phyloP scores from a whole-genome alignment of 257 asterid genomes.

The Perilla frutescens region DNA sequence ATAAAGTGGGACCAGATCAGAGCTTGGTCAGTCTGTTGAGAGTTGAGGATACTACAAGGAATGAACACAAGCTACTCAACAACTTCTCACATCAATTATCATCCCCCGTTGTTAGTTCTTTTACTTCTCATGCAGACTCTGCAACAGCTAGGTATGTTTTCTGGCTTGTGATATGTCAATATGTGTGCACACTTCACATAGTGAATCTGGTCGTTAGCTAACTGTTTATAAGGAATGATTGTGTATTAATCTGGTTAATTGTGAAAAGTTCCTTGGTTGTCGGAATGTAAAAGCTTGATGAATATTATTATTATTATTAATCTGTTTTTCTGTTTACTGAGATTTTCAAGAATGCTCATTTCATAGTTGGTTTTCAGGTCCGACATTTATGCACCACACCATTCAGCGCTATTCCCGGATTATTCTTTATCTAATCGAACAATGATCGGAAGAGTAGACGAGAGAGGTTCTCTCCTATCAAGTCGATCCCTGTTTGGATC shows the following conservation, averaged over 20 bases:
- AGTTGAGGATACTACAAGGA: conserved; percentile 45
- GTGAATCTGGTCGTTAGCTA: background rate
- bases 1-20: conserved; percentile 43
- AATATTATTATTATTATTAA: background rate
- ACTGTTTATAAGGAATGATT: conserved; percentile 3
- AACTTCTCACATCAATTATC: conserved; percentile 51
- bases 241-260: background rate
- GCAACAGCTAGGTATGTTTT: conserved; percentile 49
- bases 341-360: conserved; percentile 19
- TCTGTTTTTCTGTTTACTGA: background rate
- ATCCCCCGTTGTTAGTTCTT: conserved; percentile 46
- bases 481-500: conserved; percentile 29
- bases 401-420: conserved; percentile 41
- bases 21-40: conserved; percentile 50
- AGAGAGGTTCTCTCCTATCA: conserved; percentile 15
- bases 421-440: conserved; percentile 36
- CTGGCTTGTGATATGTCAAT: conserved; percentile 6
- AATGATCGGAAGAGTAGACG: conserved; percentile 28
- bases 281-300: background rate
- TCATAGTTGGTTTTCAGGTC: conserved; percentile 53
- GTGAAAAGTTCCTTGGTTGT: conserved; percentile 8
- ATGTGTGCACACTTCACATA: background rate
- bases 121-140: conserved; percentile 44
- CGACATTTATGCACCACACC: conserved; percentile 48
- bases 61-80: conserved; percentile 41